Conservation (phyloP, 2,329 filamentous ascomycete species). For the Sclerotiophoma versabilis region DNA sequence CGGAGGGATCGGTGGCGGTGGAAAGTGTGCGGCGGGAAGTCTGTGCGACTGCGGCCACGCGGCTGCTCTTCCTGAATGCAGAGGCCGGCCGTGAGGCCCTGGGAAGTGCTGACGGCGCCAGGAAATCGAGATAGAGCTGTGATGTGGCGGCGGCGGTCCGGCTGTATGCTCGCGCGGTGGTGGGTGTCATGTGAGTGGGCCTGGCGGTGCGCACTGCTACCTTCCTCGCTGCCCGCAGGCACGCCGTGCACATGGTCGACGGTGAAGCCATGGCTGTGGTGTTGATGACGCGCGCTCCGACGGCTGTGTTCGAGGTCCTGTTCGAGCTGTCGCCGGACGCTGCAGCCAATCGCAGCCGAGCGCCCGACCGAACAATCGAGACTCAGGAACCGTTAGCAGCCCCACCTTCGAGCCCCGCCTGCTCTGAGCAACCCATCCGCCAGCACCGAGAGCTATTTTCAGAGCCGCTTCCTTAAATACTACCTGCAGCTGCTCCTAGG, state of each 20-base stretch:
- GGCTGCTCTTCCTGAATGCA: neutral
- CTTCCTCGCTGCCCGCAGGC: constrained; percentile 34
- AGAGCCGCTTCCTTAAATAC: constrained; percentile 7
- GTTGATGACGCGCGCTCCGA: constrained; percentile 6
- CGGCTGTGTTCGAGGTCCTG: constrained; percentile 23
- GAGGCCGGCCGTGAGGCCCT: neutral
- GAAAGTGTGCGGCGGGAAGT: neutral
- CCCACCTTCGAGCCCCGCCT: constrained; percentile 6
- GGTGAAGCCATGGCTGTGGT: constrained; percentile 34
- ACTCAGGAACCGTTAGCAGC: constrained; percentile 17
- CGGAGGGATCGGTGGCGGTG: constrained; percentile 23
- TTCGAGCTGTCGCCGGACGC: constrained; percentile 9
- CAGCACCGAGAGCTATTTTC: constrained; percentile 15
- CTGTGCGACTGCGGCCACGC: neutral
- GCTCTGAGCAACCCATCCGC: constrained; percentile 10
- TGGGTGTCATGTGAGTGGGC: constrained; percentile 8
- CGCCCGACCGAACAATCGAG: constrained; percentile 16
- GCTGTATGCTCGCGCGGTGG: constrained; percentile 29
- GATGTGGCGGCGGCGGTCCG: constrained; percentile 31
- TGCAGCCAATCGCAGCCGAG: constrained; percentile 21
- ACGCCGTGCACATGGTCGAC: constrained; percentile 40
- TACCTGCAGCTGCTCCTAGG: neutral
- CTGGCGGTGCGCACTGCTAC: neutral
- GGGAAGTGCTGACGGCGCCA: constrained; percentile 30
- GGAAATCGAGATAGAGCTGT: constrained; percentile 42